phyloP scores from a whole-genome alignment of 306 rosid species.

The Trifolium dubium region DNA sequence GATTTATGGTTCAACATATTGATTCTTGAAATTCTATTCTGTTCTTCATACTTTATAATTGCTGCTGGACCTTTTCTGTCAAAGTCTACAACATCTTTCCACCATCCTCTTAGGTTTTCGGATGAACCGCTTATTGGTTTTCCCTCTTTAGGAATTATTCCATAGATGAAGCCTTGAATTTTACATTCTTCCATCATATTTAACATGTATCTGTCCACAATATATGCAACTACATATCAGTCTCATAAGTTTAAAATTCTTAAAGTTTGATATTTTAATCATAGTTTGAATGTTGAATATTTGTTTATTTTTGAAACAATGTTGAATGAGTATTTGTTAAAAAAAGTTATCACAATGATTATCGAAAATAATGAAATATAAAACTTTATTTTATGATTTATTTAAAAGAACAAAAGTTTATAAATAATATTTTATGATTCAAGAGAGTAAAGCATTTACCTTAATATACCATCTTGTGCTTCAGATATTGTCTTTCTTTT shows the following conservation, averaged over 20 bases:
- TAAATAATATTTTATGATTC: too few relatives aligned
- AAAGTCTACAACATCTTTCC: constrained; percentile 76
- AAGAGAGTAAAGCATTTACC: constrained; percentile 45
- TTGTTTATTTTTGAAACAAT: too few relatives aligned
- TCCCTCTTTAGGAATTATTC: constrained; percentile 71
- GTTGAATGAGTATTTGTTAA: too few relatives aligned
- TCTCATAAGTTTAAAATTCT: too few relatives aligned
- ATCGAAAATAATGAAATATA: too few relatives aligned
- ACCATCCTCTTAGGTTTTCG: constrained; percentile 84
- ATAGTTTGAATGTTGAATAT: too few relatives aligned
- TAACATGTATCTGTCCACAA: constrained; percentile 51
- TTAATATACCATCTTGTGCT: constrained; percentile 70
- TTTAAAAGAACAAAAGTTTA: too few relatives aligned
- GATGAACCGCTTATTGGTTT: constrained; percentile 74
- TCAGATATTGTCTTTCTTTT: constrained; percentile 68
- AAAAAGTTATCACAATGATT: too few relatives aligned
- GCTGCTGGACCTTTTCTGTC: constrained; percentile 74
- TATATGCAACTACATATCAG: not conserved
- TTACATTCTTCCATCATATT: constrained; percentile 82
- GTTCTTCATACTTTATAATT: constrained; percentile 57
- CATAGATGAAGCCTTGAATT: constrained; percentile 74
- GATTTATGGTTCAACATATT: constrained; percentile 30
- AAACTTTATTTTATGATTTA: too few relatives aligned
- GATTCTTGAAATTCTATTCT: constrained; percentile 26
- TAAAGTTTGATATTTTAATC: too few relatives aligned